A percentile compares a stretch with the other conserved stretches of the same genome.
Conservation (phyloP, 1,284 basidiomycete species). For the Marasmius oreades region DNA sequence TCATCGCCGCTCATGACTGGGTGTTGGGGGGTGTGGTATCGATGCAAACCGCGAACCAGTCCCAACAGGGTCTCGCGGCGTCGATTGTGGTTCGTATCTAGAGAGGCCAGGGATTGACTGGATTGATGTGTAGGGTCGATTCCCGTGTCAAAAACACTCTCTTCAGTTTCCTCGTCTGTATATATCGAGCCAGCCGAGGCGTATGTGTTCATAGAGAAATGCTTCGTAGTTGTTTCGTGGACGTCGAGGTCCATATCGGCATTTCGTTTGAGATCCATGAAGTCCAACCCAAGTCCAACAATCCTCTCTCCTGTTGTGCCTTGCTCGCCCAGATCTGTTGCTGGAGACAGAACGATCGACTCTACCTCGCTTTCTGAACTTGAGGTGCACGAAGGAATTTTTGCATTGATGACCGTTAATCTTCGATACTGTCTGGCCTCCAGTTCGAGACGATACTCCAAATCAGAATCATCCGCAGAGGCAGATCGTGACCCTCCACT, state of each 20-base stretch:
- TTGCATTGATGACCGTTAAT: constrained; percentile 52
- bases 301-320: not conserved
- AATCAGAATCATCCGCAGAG: constrained; percentile 40
- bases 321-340: not conserved
- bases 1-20: constrained; percentile 16
- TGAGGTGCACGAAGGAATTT: constrained; percentile 40
- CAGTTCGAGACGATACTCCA: constrained; percentile 36
- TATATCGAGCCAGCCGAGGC: constrained; percentile 16
- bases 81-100: constrained; percentile 21
- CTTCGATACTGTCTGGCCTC: constrained; percentile 34
- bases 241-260: not conserved
- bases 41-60: constrained; percentile 38
- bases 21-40: constrained; percentile 19
- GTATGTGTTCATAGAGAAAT: constrained; percentile 8
- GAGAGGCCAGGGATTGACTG: constrained; percentile 8
- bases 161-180: constrained; percentile 15
- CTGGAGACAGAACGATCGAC: not conserved
- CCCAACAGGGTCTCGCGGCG: constrained; percentile 40
- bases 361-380: constrained; percentile 36
- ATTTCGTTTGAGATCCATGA: not conserved
- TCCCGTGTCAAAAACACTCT: not conserved
- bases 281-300: constrained; percentile 10
- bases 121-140: constrained; percentile 2
- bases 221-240: not conserved
- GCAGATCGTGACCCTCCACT: constrained; percentile 13